Conservation (phyloP, 2,329 filamentous ascomycete species). For the Claviceps spartinae region DNA sequence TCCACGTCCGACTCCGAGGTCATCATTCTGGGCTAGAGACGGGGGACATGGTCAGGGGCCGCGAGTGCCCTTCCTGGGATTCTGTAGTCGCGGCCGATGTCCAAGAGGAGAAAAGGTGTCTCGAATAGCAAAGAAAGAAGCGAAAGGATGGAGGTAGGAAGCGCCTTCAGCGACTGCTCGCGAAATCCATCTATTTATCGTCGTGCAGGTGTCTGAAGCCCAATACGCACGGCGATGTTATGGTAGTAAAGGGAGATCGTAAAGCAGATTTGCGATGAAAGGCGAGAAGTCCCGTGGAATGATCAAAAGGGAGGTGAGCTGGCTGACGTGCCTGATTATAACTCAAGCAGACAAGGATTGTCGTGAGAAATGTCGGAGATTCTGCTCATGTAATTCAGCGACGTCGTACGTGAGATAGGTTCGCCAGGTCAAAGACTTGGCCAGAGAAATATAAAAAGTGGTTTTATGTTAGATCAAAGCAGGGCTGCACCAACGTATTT, state of each 20-base stretch:
- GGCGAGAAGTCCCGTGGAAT: neutral
- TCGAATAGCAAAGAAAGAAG: neutral
- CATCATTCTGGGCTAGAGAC: conserved; percentile 9
- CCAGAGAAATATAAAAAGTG: neutral
- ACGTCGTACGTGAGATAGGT: neutral
- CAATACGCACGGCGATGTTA: neutral
- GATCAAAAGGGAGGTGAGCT: neutral
- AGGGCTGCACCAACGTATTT: neutral
- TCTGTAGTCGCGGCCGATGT: neutral
- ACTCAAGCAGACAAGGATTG: neutral
- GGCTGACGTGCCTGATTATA: neutral
- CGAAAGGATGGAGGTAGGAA: neutral
- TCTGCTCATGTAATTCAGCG: neutral
- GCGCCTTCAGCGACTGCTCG: neutral
- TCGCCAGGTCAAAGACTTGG: neutral
- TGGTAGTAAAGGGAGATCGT: neutral
- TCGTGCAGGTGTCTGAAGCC: neutral
- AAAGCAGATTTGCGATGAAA: neutral
- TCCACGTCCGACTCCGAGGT: conserved; percentile 9
- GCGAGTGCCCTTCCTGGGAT: neutral
- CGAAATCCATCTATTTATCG: neutral
- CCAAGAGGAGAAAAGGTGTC: neutral
- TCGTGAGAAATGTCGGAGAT: neutral
- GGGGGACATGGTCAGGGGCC: conserved; percentile 6
- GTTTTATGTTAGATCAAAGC: neutral